Evolutionary conservation across 2,329 filamentous ascomycete species (phyloP), one percentile per base, ranked within the genome.

Genomic region (Byssothecium circinans): DNA sequence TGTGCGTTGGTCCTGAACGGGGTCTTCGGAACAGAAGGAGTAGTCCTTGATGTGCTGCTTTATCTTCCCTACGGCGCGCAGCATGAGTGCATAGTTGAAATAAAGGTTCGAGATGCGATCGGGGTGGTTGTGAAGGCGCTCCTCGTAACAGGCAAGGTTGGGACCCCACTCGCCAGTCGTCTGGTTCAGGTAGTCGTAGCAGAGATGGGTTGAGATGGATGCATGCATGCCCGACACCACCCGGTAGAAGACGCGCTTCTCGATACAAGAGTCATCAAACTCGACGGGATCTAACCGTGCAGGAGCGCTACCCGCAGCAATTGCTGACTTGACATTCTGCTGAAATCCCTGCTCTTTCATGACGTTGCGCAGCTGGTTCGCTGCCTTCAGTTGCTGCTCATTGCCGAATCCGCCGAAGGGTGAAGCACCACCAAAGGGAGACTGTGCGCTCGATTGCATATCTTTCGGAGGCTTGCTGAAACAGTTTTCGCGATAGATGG

Each of bases 181-280:
- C 74, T 96, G 91, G 73, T 99, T 96, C 54, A 97, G 78, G 64
- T 94, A 96, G 64, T 97, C 88, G 85, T 88, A 94, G 80, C 94
- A 99, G 34, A 99, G 78, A 72, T 99, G 94, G 0, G 91, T 89
- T 56, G 90, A 96, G 70, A 99, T 99, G 55, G 91, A 96, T 14
- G 94, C 90, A 71, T 99, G 94, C 94, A 99, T 96, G 35, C 94
- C 94, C 42, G 91, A 96, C 53, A 99, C 84, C 54, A 99, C 85
- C 6, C 91, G 83, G 74, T 97, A 94, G 71, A 99, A 99, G 30
- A 97, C 94, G n/a, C 94, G 87, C 80, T 99, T 97, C 77, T 99
- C 94, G 19, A 99, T 76, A 64, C 94, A 99, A 66, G 96, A 89
- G 59, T 96, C 91, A 58, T 96, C 91, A 39, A 85, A 79, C 56